Evolutionary conservation across 768 basidiomycete genomes (phyloP).

Genomic region (Suillus spraguei): DNA sequence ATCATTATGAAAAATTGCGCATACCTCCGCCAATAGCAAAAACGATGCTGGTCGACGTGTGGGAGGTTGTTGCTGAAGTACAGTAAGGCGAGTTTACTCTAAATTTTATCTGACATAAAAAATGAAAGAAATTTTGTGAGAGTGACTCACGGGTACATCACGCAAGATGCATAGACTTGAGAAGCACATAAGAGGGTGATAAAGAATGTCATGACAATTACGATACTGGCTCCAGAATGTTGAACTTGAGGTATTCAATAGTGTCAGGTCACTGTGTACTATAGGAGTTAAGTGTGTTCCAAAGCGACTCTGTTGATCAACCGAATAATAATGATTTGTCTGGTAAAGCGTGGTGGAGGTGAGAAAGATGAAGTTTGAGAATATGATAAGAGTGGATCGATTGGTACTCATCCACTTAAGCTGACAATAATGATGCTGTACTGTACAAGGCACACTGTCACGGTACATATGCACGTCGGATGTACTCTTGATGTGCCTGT

Average conservation of each 20-base stretch:
- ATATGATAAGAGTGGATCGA: background rate
- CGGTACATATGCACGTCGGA: too few relatives aligned
- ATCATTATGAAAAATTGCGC: background rate
- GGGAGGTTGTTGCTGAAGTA: background rate
- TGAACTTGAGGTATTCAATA: background rate
- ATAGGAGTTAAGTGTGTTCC: background rate
- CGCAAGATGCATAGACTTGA: conserved; percentile 6
- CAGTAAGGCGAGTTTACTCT: background rate
- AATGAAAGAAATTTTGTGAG: background rate
- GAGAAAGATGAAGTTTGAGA: background rate
- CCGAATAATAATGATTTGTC: background rate
- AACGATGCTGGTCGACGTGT: background rate
- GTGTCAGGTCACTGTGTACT: background rate
- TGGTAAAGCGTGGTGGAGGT: background rate
- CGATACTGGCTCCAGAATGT: background rate
- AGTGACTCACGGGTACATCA: background rate
- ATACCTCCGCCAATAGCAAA: background rate
- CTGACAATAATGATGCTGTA: background rate
- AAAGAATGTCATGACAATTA: background rate
- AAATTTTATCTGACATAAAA: background rate
- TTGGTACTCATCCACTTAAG: background rate
- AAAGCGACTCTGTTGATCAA: background rate
- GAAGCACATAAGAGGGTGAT: conserved; percentile 1
- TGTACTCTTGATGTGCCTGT: background rate
- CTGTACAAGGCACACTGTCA: background rate